Conservation (phyloP, 1,284 basidiomycete genomes). For the Ceratobasidium sp. region DNA sequence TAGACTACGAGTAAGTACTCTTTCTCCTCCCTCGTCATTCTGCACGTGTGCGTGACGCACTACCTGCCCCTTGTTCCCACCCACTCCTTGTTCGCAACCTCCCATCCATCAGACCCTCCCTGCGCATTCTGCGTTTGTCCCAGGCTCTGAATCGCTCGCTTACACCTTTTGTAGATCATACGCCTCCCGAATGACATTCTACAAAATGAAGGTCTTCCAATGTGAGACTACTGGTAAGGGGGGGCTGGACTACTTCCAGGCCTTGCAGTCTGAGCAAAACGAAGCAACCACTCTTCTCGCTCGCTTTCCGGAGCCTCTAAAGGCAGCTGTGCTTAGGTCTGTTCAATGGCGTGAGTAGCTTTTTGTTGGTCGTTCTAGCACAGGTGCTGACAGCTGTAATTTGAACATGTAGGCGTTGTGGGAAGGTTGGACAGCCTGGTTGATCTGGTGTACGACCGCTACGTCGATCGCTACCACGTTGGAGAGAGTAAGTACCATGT, state of each 20-base stretch:
- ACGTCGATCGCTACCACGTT: constrained; percentile 92
- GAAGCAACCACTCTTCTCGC: constrained; percentile 89
- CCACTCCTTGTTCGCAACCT: constrained; percentile 42
- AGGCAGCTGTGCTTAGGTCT: constrained; percentile 87
- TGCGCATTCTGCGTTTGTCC: constrained; percentile 26
- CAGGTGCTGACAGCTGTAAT: constrained; percentile 20
- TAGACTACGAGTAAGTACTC: constrained; percentile 85
- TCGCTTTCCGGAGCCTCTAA: constrained; percentile 91
- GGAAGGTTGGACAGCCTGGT: constrained; percentile 94
- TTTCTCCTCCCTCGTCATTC: constrained; percentile 44
- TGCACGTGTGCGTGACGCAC: constrained; percentile 28
- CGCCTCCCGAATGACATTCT: constrained; percentile 91
- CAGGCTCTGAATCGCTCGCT: constrained; percentile 32
- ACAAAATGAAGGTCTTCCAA: constrained; percentile 91
- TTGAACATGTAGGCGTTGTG: constrained; percentile 79
- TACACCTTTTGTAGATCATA: constrained; percentile 71
- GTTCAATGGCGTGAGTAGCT: constrained; percentile 92
- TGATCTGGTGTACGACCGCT: constrained; percentile 93
- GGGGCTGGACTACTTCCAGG: constrained; percentile 93
- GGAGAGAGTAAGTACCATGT: constrained; percentile 77
- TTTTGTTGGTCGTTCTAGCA: constrained; percentile 43
- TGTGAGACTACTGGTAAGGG: constrained; percentile 96
- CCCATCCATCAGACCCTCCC: constrained; percentile 8
- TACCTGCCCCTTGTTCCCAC: constrained; percentile 50
- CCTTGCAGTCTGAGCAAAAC: constrained; percentile 87